Percentiles rank a stretch among this genome's conserved stretches.
Evolutionary conservation across 2,329 filamentous ascomycete genomes (phyloP).

Genomic region (Talaromyces sp.): DNA sequence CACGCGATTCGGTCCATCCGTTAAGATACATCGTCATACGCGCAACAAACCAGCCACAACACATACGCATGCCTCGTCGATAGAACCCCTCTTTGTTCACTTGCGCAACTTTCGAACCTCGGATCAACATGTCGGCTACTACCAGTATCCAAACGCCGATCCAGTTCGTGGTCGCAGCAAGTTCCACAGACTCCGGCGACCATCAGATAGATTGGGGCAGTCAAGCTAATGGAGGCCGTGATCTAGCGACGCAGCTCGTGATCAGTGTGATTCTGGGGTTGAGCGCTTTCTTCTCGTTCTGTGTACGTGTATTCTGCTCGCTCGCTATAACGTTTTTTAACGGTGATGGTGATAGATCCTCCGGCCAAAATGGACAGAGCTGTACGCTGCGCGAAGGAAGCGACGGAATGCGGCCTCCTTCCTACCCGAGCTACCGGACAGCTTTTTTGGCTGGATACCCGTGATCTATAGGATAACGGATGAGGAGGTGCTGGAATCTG

Average conservation of each 20-base stretch:
- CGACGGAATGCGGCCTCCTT: conserved; percentile 61
- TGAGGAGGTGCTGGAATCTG: conserved; percentile 81
- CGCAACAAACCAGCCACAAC: neutral
- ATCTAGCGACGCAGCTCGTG: conserved; percentile 44
- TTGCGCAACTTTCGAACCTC: neutral
- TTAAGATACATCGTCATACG: neutral
- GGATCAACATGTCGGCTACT: conserved; percentile 1
- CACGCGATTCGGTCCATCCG: neutral
- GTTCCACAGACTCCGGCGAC: conserved; percentile 7
- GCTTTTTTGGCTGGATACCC: conserved; percentile 90
- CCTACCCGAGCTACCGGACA: conserved; percentile 76
- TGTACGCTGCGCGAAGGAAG: conserved; percentile 86
- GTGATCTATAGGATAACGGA: conserved; percentile 79
- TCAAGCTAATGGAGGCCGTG: conserved; percentile 32
- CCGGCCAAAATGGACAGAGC: conserved; percentile 82
- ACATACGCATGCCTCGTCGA: conserved; percentile 2
- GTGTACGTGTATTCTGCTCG: conserved; percentile 32
- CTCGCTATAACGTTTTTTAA: neutral
- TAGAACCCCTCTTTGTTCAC: neutral
- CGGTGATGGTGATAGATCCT: conserved; percentile 60
- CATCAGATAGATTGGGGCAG: conserved; percentile 26
- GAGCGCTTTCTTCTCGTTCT: conserved; percentile 45
- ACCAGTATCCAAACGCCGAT: neutral
- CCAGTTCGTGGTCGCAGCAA: conserved; percentile 1
- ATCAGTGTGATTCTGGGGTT: conserved; percentile 43